Base-by-base conservation (phyloP, 2,329 filamentous ascomycete genomes). In the Fusarium oligoseptatum region DNA sequence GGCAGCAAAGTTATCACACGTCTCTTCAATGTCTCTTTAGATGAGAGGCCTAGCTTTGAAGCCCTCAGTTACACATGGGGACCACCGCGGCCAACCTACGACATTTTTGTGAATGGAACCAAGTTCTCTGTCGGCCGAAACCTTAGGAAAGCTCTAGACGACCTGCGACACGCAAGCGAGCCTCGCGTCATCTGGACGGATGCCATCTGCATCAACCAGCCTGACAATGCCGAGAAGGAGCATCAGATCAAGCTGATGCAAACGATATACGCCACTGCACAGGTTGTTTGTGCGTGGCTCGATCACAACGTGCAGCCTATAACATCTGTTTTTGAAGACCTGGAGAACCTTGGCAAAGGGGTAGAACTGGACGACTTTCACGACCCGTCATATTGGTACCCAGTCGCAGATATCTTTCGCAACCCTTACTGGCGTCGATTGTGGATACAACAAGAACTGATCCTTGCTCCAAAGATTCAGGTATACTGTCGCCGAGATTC, bases 61-160 rank as follows among this genome's bases (percentile, higher is more conserved):
- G 68, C 64, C 11, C 52, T 70, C 15, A 64, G 64, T 22, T 70
- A 67, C 45, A 60, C 57, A 27, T 70, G 68, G 64, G 68, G 68
- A 55, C 24, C 43, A 3, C 36, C 34, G 4, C 17, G 36, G 14
- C 64, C 57, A 27, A 60, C 39, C 29, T 60, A 34, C n/a, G 24
- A 41, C 52, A 60, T 67, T 24, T 27, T 36, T 22, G 37, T 63
- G 6, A 34, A 60, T 34, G 60, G 12, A 6, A 45, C 27, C 29
- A 43, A 11, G 43, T 57, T 48, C 11, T 45, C 27, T 17, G 15
- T 50, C 0, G 60, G 60, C 8, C 22, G 20, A 15, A 62, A 62
- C 14, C 41, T 62, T 2, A 62, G 62, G n/a, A 45, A 48, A 15
- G 67, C 67, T n/a, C 48, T 69, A 0, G 63, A 69, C 9, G 37